phyloP scores from a whole-genome alignment of 805 yeast genomes.

The Cyberlindnera xylosilytica region DNA sequence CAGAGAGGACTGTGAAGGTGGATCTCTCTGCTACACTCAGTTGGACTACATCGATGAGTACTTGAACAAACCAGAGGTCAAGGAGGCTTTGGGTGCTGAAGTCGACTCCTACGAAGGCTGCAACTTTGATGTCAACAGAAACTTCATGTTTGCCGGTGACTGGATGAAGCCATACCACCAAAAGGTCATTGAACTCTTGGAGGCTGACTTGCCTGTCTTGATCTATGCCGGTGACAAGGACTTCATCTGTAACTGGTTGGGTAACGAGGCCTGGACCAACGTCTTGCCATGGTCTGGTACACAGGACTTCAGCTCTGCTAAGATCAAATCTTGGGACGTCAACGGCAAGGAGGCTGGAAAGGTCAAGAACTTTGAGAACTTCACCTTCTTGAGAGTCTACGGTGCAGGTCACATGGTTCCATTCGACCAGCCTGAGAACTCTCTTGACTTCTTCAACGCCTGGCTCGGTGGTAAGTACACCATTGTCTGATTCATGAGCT shows the following conservation, averaged over 20 bases:
- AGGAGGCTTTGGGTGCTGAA: conserved; percentile 85
- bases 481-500: conserved; percentile 11
- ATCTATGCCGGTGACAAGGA: conserved; percentile 96
- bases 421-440: conserved; percentile 74
- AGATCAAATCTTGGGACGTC: conserved; percentile 44
- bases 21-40: conserved; percentile 73
- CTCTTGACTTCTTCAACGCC: conserved; percentile 78
- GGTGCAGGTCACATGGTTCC: conserved; percentile 98
- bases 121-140: conserved; percentile 72
- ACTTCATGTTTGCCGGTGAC: conserved; percentile 85
- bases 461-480: conserved; percentile 74
- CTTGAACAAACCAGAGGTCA: conserved; percentile 74
- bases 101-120: conserved; percentile 75
- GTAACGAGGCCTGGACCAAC: conserved; percentile 84
- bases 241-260: conserved; percentile 95
- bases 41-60: conserved; percentile 72
- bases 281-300: conserved; percentile 64
- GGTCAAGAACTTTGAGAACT: conserved; percentile 60
- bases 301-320: conserved; percentile 47
- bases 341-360: conserved; percentile 59
- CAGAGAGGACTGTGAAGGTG: conserved; percentile 73
- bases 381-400: conserved; percentile 79
- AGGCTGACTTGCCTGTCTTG: conserved; percentile 73
- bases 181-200: conserved; percentile 68
- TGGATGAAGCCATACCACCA: conserved; percentile 88